A percentile compares a stretch with the other conserved stretches of the same genome.
Conservation (phyloP, 306 rosid genomes). For the Prunus mira region DNA sequence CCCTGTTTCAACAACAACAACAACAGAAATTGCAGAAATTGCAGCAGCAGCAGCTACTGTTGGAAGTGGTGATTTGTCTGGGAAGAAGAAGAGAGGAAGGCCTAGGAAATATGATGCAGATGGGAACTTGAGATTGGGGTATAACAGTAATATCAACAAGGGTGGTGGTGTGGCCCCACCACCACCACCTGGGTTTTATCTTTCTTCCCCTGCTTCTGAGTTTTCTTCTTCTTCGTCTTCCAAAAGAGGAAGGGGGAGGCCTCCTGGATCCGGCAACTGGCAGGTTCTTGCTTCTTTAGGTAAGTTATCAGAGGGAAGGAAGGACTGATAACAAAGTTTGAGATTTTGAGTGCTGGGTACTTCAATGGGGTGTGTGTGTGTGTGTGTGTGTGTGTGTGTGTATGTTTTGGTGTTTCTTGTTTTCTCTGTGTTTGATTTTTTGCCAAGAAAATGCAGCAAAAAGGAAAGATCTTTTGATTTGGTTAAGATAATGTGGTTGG, state of each 20-base stretch:
- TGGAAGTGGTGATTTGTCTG: slow-evolving; percentile 45
- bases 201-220: slow-evolving; percentile 42
- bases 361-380: background rate
- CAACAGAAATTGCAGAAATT: background rate
- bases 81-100: slow-evolving; percentile 79
- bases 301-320: slow-evolving; percentile 28
- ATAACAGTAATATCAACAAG: background rate
- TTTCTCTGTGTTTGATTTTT: slow-evolving; percentile 8
- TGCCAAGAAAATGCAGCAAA: slow-evolving; percentile 27
- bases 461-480: background rate
- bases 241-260: slow-evolving; percentile 59
- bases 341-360: too few species aligned
- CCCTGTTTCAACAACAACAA: background rate
- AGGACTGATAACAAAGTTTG: too few species aligned
- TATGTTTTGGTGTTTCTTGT: background rate
- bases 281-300: slow-evolving; percentile 66
- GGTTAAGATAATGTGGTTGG: slow-evolving; percentile 14
- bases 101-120: slow-evolving; percentile 80
- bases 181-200: slow-evolving; percentile 46
- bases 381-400: background rate
- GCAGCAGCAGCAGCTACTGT: background rate
- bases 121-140: slow-evolving; percentile 47
- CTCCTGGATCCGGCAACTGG: slow-evolving; percentile 55
- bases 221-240: slow-evolving; percentile 42
- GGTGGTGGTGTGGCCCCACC: slow-evolving; percentile 9